Base-by-base conservation (phyloP, 1,139 yeast species). In the Yamadazyma atmosphaerica region DNA sequence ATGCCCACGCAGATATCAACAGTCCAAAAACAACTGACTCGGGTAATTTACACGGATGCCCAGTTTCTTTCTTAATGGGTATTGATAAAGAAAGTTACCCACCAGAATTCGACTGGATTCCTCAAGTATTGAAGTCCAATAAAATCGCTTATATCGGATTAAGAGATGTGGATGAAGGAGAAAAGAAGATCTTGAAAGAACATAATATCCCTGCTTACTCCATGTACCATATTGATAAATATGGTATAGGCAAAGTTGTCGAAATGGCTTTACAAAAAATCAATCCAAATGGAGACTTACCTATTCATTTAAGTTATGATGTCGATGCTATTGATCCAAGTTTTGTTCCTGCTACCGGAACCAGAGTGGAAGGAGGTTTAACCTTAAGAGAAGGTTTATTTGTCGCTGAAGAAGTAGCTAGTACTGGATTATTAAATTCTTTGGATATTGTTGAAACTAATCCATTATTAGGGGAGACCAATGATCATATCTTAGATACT, bases 1-100 rank as follows among this genome's bases (percentile, higher is more conserved):
- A 92, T 64, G 98, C 98, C 1, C 98, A 92, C 59, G 97, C 98
- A 24, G 98, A 92, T 61, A 83, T 92, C 57, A 92, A 92, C 69
- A 85, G 97, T 2, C 89, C 96, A n/a, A 72, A 72, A 34, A 81
- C 90, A 11, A 83, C 98, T 4, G 85, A 78, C 32, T 81, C 92
- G 9, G 98, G 98, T 33, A 92, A 92, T 63, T 73, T 92, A 51
- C 98, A 92, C 61, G 98, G 98, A 3, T 90, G 98, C 61, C 98
- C 98, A 6, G 87, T 92, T 30, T 81, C 96, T 4, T 92, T 92
- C 60, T 70, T 90, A 40, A 72, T 89, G 79, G 97, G 97, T 1
- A 68, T 87, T 44, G 82, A 81, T 49, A 60, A 61, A 37, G 81
- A 78, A 23, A 56, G 72, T 22, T 81, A 74, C 65, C 94, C 95